Evolutionary conservation across 306 rosid genomes (phyloP).

Genomic region (Vigna reflexopilosa): DNA sequence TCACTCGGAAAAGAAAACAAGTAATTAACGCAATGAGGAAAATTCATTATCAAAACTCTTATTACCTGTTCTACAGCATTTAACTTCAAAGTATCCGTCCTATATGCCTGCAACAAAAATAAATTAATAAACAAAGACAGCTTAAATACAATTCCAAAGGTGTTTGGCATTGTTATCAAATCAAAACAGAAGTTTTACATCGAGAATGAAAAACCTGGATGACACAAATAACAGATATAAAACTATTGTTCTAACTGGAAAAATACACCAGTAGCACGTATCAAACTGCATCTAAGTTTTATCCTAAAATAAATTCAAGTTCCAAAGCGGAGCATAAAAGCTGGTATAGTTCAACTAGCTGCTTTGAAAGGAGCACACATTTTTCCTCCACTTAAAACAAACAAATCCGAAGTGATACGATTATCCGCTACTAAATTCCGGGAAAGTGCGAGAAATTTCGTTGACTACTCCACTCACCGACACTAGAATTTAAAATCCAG

Average conservation of each 20-base stretch:
- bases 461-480: constrained; percentile 36
- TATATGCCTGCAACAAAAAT: constrained; percentile 70
- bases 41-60: constrained; percentile 6
- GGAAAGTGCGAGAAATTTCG: constrained; percentile 26
- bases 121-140: constrained; percentile 13
- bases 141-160: neutral
- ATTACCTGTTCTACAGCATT: constrained; percentile 72
- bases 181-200: neutral
- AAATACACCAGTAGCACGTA: neutral
- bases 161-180: neutral
- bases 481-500: neutral
- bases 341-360: constrained; percentile 35
- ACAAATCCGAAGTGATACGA: neutral
- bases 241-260: neutral
- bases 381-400: constrained; percentile 5
- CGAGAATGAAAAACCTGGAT: neutral
- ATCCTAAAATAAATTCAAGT: constrained; percentile 38
- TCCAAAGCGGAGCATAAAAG: constrained; percentile 18
- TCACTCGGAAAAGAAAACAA: constrained; percentile 5
- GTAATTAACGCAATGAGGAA: neutral
- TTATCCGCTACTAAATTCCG: neutral
- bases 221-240: neutral
- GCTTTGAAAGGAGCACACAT: constrained; percentile 10
- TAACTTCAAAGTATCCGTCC: constrained; percentile 58
- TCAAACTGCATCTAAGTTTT: neutral